Evolutionary conservation across 176 grass and related monocot genomes (phyloP), one percentile per base, ranked within the genome.

Genomic region (Raddia guianensis): DNA sequence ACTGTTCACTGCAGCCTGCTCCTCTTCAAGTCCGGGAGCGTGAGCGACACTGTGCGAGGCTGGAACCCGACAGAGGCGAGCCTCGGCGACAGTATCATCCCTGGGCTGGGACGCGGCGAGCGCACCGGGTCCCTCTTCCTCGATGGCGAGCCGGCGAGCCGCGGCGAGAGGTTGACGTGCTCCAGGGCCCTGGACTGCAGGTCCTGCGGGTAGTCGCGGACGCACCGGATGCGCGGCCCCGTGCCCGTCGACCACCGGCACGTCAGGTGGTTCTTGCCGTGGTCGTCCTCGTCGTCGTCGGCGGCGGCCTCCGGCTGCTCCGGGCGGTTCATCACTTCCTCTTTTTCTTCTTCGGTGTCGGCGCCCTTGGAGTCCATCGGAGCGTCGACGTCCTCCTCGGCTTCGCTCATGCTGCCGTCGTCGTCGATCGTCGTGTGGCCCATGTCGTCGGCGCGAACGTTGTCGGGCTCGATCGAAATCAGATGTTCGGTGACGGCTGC

Each of bases 121-220:
- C 90, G 97, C 42, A 99, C 94, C 5, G 93, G 87, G 47, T 90
- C 80, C 87, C 82, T 91, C 69, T 89, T 94, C 86, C 89, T 79
- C 3, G 58, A 58, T 47, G 86, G 89, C 19, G 88, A 88, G 9
- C 71, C 73, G 18, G 12, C 46, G 34, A 79, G 20, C 34, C 89
- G 90, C 19, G 97, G 97, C 20, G 97, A 99, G 8, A 99, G 91
- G 83, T 95, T 99, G 14, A 99, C 97, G 46, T 99, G 97, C 89
- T 99, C 97, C 0, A 99, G 83, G 18, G 97, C 97, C 85, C 64
- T 91, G 57, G 47, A 91, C 83, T 99, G 97, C 5, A 99, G 93
- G 61, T 96, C 88, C 57, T 81, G 70, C 15, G 93, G 93, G 80
- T 99, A 99, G 79, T 99, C 97, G 13, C 97, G 90, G 71, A 99